A percentile compares a stretch with the other conserved stretches of the same genome.
phyloP scores from a whole-genome alignment of 2,329 filamentous ascomycete genomes.

The Phialophora tarda region DNA sequence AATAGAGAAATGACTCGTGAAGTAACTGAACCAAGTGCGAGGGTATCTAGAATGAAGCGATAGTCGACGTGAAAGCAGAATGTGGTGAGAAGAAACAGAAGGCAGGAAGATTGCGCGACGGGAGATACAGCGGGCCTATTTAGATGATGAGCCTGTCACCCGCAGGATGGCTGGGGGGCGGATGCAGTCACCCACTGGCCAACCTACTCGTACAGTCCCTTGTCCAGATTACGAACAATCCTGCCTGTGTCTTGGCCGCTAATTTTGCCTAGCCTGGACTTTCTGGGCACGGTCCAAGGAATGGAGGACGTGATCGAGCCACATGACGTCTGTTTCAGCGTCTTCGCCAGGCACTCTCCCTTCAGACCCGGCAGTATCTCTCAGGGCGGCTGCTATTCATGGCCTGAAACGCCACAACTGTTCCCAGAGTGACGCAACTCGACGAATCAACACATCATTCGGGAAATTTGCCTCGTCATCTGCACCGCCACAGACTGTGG shows the following conservation, averaged over 20 bases:
- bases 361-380: background rate
- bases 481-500: constrained; percentile 18
- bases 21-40: background rate
- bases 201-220: constrained; percentile 4
- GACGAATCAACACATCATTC: background rate
- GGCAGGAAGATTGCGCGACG: constrained; percentile 19
- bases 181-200: constrained; percentile 16
- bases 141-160: constrained; percentile 10
- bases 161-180: constrained; percentile 16
- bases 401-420: background rate
- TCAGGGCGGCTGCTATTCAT: background rate
- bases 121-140: constrained; percentile 9
- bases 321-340: constrained; percentile 19
- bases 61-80: background rate
- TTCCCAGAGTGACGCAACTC: background rate
- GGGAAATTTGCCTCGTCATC: constrained; percentile 1
- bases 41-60: constrained; percentile 12
- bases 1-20: background rate
- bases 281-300: constrained; percentile 13
- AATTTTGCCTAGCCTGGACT: constrained; percentile 13
- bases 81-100: background rate
- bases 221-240: constrained; percentile 19
- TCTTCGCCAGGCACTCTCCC: background rate
- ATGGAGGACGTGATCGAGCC: constrained; percentile 14
- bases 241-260: constrained; percentile 11